These are phyloP conservation scores for Epicoccum sorghinum DNA, from an alignment of 2,329 filamentous ascomycete genomes.

Conservation along the genomic window DNA sequence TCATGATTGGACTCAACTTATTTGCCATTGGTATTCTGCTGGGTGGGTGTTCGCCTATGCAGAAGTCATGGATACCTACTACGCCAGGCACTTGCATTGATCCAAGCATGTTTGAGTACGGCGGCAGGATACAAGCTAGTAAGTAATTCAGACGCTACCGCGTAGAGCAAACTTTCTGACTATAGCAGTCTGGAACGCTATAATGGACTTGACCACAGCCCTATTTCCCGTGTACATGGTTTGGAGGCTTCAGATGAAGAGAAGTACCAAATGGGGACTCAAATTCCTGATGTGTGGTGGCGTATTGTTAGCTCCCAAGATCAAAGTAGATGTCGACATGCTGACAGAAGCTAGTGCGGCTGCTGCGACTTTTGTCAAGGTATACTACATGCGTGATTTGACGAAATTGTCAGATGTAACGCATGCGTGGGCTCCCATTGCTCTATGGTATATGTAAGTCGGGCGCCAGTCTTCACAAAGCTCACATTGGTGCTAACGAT, in stretches of 20 bases:
- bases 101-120: neutral
- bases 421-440: conserved; percentile 1
- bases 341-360: neutral
- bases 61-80: conserved; percentile 5
- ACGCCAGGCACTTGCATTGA: conserved; percentile 1
- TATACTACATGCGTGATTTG: conserved; percentile 5
- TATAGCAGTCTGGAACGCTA: conserved; percentile 3
- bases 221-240: conserved; percentile 6
- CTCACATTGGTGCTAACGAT: too few species aligned
- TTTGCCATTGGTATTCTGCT: conserved; percentile 3
- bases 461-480: too few species aligned
- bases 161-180: neutral
- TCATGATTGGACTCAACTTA: conserved; percentile 2
- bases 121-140: conserved; percentile 3
- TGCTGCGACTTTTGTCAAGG: conserved; percentile 9
- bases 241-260: conserved; percentile 8
- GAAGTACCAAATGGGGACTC: conserved; percentile 6
- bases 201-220: conserved; percentile 4
- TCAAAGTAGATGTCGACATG: neutral
- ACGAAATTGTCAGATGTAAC: conserved; percentile 1
- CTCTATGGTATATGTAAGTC: conserved; percentile 5
- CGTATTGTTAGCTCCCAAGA: neutral
- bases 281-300: conserved; percentile 4
- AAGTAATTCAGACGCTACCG: neutral
- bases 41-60: conserved; percentile 3